Percentiles rank a stretch among this genome's conserved stretches.
Conservation (phyloP, 1,284 basidiomycete species). For the Pulveroboletus sp. region DNA sequence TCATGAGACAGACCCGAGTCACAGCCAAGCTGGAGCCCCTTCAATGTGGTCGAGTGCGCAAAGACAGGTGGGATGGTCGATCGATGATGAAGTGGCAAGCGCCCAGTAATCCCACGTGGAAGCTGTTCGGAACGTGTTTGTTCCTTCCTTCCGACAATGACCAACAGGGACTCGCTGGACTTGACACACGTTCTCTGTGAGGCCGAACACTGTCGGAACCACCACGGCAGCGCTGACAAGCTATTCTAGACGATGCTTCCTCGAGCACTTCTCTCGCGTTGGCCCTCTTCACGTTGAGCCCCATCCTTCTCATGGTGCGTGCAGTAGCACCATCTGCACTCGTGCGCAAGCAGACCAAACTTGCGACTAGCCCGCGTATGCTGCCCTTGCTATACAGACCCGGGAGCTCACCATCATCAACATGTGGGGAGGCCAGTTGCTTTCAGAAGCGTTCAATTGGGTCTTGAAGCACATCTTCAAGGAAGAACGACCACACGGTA, state of each 20-base stretch:
- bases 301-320: constrained; percentile 74
- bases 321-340: neutral
- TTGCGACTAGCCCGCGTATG: constrained; percentile 67
- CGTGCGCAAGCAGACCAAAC: constrained; percentile 7
- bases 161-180: constrained; percentile 49
- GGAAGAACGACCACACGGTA: constrained; percentile 69
- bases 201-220: constrained; percentile 21
- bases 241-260: constrained; percentile 59
- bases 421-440: constrained; percentile 81
- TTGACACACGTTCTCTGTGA: constrained; percentile 70
- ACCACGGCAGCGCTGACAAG: neutral
- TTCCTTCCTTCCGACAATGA: no score
- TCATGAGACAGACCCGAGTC: no score
- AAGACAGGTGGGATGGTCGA: neutral
- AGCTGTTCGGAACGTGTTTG: no score
- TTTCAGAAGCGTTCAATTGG: constrained; percentile 74
- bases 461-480: constrained; percentile 69
- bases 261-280: constrained; percentile 62
- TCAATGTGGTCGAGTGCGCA: no score
- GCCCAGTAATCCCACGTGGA: no score
- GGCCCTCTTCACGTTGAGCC: constrained; percentile 72
- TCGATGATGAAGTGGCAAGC: no score
- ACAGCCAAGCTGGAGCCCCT: neutral
- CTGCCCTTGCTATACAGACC: constrained; percentile 71
- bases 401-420: constrained; percentile 77